Evolutionary conservation across 352 stramenopile genomes (phyloP).

Genomic region (Phytophthora nicotianae): DNA sequence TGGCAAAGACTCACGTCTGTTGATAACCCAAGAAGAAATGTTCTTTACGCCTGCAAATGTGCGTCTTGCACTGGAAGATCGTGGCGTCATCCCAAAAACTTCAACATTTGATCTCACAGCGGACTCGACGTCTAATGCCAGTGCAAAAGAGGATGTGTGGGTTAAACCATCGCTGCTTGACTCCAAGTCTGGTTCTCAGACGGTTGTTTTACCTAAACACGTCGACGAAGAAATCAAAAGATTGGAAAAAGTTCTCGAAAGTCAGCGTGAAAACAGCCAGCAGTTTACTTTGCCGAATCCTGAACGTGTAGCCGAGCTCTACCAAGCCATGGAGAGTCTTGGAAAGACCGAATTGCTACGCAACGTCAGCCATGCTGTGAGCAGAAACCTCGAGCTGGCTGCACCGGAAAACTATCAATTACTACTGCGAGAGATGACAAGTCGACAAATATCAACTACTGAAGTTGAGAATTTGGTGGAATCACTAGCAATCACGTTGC

Average conservation of each 20-base stretch:
- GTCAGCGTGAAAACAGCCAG: conserved; percentile 19
- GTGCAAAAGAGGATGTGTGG: conserved; percentile 14
- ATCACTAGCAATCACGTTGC: conserved; percentile 56
- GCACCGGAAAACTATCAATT: conserved; percentile 49
- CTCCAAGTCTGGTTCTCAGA: conserved; percentile 16
- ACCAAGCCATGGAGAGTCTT: conserved; percentile 59
- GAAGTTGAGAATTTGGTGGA: conserved; percentile 67
- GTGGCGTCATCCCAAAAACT: conserved; percentile 65
- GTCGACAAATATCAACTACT: conserved; percentile 56
- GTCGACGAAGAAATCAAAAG: conserved; percentile 63
- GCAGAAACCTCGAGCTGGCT: conserved; percentile 58
- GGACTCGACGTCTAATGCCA: background rate
- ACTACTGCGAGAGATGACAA: conserved; percentile 57
- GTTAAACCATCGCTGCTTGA: conserved; percentile 12
- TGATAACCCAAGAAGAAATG: conserved; percentile 73
- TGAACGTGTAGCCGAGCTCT: conserved; percentile 74
- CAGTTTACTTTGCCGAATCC: conserved; percentile 55
- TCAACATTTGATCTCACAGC: conserved; percentile 15
- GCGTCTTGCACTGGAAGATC: conserved; percentile 63
- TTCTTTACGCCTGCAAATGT: conserved; percentile 61
- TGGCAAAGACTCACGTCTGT: conserved; percentile 59
- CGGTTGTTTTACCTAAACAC: conserved; percentile 41
- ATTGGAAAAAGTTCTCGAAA: conserved; percentile 60
- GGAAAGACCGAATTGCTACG: conserved; percentile 76
- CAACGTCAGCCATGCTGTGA: conserved; percentile 77